phyloP scores from a whole-genome alignment of 805 yeast genomes.

The Schizosaccharomyces lindneri region DNA sequence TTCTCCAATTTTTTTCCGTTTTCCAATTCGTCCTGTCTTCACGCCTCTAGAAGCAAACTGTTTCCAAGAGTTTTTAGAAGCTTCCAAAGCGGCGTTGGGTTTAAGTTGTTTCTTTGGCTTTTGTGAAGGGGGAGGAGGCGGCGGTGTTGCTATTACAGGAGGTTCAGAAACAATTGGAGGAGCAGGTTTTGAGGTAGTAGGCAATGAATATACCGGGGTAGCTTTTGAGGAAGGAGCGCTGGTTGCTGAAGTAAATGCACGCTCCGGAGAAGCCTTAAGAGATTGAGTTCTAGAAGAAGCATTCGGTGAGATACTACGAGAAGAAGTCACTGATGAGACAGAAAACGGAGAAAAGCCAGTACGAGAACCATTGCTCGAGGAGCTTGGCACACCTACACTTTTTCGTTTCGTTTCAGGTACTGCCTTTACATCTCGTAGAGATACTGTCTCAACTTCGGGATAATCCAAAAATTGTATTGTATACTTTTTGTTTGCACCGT shows the following conservation, averaged over 20 bases:
- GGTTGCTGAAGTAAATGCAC: neutral
- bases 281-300: too few relatives aligned
- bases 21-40: neutral
- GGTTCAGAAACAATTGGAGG: neutral
- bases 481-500: constrained; percentile 8
- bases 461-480: constrained; percentile 11
- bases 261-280: too few relatives aligned
- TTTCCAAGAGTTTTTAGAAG: constrained; percentile 1
- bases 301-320: too few relatives aligned
- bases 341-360: too few relatives aligned
- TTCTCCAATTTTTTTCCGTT: constrained; percentile 8
- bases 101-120: neutral
- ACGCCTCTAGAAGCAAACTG: constrained; percentile 1
- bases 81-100: neutral
- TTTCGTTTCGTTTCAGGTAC: neutral
- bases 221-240: neutral
- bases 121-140: neutral
- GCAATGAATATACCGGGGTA: neutral
- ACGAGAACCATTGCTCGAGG: neutral
- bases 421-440: neutral
- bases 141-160: neutral
- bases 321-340: too few relatives aligned
- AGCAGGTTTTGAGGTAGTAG: neutral
- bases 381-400: neutral
- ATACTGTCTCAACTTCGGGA: constrained; percentile 9